A percentile compares a stretch with the other conserved stretches of the same genome.
Conservation (phyloP, 2,329 filamentous ascomycete genomes). For the Ascochyta pisi region DNA sequence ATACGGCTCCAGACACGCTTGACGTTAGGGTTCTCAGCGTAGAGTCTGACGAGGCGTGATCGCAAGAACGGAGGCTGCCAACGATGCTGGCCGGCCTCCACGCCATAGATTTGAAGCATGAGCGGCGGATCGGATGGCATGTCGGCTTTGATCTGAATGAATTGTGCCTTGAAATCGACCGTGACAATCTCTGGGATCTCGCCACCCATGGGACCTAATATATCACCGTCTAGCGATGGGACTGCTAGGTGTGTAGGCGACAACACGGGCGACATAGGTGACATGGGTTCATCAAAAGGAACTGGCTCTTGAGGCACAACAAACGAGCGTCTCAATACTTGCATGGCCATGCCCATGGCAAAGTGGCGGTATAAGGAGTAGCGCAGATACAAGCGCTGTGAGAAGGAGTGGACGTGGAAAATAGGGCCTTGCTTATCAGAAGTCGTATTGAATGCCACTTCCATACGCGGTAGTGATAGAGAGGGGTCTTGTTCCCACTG, state of each 20-base stretch:
- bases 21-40: conserved; percentile 85
- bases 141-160: conserved; percentile 86
- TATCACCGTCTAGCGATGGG: conserved; percentile 41
- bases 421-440: conserved; percentile 88
- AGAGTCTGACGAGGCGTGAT: conserved; percentile 80
- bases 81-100: conserved; percentile 84
- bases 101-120: conserved; percentile 84
- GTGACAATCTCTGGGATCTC: conserved; percentile 71
- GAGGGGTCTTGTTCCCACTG: conserved; percentile 87
- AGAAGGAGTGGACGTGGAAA: conserved; percentile 83
- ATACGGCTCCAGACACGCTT: conserved; percentile 85
- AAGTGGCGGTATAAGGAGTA: conserved; percentile 97
- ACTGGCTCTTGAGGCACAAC: conserved; percentile 27
- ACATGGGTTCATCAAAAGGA: conserved; percentile 20
- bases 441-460: conserved; percentile 82
- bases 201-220: conserved; percentile 32
- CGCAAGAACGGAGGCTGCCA: conserved; percentile 85
- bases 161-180: conserved; percentile 78
- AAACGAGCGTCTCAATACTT: conserved; percentile 67
- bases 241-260: conserved; percentile 37
- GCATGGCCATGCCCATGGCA: conserved; percentile 79
- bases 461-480: conserved; percentile 82
- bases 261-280: conserved; percentile 22
- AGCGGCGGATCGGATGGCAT: conserved; percentile 89
- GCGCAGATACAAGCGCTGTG: conserved; percentile 79